phyloP scores from a whole-genome alignment of 2,329 filamentous ascomycete species.

The Alternaria dauci region DNA sequence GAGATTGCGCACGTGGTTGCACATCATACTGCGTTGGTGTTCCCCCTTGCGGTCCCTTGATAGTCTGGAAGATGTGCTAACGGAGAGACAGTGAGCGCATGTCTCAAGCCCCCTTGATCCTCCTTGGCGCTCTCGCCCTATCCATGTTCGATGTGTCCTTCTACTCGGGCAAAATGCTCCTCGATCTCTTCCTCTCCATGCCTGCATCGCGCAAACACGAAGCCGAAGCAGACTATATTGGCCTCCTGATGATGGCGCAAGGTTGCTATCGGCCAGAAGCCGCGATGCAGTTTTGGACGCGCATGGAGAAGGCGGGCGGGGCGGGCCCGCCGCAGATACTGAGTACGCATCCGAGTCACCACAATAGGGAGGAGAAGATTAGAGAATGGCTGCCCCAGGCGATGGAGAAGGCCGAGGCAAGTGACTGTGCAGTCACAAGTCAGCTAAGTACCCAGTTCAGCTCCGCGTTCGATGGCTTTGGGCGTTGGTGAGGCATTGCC shows the following conservation, averaged over 20 bases:
- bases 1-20: conserved; percentile 77
- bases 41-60: background rate
- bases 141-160: conserved; percentile 54
- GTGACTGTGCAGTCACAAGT: conserved; percentile 37
- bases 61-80: background rate
- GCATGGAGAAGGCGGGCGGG: conserved; percentile 67
- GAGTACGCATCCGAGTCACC: conserved; percentile 78
- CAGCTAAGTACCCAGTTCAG: conserved; percentile 24
- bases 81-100: conserved; percentile 62
- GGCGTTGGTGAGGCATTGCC: conserved; percentile 16
- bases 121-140: conserved; percentile 50
- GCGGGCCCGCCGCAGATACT: conserved; percentile 72
- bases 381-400: conserved; percentile 62
- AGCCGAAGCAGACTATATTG: conserved; percentile 81
- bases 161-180: conserved; percentile 52
- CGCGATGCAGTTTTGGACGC: conserved; percentile 68
- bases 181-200: conserved; percentile 70
- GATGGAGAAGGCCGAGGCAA: conserved; percentile 46
- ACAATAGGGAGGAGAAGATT: conserved; percentile 71
- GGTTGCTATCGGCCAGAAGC: conserved; percentile 77
- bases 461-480: conserved; percentile 19
- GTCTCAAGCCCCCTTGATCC: conserved; percentile 55
- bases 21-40: conserved; percentile 45
- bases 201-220: conserved; percentile 77
- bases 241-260: conserved; percentile 82